Evolutionary conservation across 768 basidiomycete genomes (phyloP), one percentile per base, ranked within the genome.

Genomic region (Boletus sp.): DNA sequence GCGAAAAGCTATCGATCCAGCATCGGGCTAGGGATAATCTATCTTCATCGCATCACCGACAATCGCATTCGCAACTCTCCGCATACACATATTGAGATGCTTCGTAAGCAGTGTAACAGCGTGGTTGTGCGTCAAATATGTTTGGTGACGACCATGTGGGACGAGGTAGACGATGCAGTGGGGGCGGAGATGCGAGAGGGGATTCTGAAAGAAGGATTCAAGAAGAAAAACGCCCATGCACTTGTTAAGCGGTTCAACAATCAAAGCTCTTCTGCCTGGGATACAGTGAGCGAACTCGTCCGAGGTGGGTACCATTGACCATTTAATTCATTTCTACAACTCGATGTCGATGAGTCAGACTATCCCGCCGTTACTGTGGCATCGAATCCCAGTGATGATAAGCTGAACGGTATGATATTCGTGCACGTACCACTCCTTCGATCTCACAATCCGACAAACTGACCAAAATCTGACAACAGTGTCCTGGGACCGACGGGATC

Each of bases 71-170:
- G 10, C 18, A 24, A 20, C 6, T 29, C 48, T 8, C 57, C 57
- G 5, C 44, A 18, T 4, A 7, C 24, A 3, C 12, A 60, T 17
- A 54, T 59, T 8, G 39, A 54, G 12, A 50, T 28, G 42, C 29
- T 59, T 47, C 52, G 39, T 9, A 42, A 42, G 29, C 57, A 50
- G 10, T 54, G 57, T 8, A 47, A 28, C 32, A 3, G 41, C 12
- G 8, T 37, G 9, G 15, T 10, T 15, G 47, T 54, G 28, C 44
- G 57, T 36, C 39, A 42, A 10, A 39, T 47, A 47, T 60, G 56
- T 33, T 42, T 60, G 4, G 36, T 58, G 28, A 60, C 56, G 18
- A 58, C 59, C 2, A 53, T 59, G 58, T 57, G 58, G 55, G 40
- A 59, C 47, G 15, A 57, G 4, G 41, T 52, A 18, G 20, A 18